These are phyloP conservation scores for Neurospora tetrasperma DNA, from an alignment of 495 filamentous ascomycete species.

Conservation along the genomic window DNA sequence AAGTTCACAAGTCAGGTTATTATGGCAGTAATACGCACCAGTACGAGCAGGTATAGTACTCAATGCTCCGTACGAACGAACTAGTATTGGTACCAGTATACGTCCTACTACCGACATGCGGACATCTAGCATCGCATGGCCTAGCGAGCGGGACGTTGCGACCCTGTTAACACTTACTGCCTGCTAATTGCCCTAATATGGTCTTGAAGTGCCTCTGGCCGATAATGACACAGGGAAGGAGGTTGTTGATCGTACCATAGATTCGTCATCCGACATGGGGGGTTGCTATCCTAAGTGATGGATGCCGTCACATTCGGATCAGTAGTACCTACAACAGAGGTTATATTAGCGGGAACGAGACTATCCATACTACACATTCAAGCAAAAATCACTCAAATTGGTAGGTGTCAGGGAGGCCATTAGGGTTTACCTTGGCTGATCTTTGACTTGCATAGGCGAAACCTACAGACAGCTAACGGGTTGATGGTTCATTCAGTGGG, in stretches of 20 bases:
- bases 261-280: background rate
- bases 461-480: background rate
- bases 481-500: background rate
- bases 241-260: background rate
- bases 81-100: background rate
- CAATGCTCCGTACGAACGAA: background rate
- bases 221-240: background rate
- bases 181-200: background rate
- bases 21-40: background rate
- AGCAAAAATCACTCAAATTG: background rate
- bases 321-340: background rate
- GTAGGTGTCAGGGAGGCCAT: background rate
- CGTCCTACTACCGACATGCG: background rate
- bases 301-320: background rate
- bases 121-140: background rate
- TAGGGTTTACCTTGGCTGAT: background rate
- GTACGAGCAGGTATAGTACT: background rate
- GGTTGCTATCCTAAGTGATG: background rate
- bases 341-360: background rate
- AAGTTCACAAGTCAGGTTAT: background rate
- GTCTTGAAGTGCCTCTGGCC: background rate
- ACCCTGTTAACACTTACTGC: background rate
- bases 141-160: background rate
- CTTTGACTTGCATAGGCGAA: background rate
- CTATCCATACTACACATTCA: background rate